Evolutionary conservation across 116 monocot species (phyloP), one percentile per base, ranked within the genome.

Genomic region (Cymodocea nodosa): DNA sequence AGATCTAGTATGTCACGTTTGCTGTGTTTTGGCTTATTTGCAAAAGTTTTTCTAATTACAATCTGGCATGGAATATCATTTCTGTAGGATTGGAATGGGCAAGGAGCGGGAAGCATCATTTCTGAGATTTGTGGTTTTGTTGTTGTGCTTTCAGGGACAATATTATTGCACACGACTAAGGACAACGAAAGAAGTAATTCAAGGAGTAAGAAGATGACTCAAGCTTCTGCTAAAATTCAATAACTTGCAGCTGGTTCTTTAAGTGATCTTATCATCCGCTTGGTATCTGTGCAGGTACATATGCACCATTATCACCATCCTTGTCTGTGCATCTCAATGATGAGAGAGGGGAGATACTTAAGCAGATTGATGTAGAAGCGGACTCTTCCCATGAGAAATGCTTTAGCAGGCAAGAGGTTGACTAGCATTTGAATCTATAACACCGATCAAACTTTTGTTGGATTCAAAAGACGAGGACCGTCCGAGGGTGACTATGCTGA

Each of bases 41-140:
- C 19, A 18, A 62, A 36, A 6, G 12, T 35, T 39, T 24, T 11
- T 10, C 20, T 15, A 12, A 14, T 51, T 66, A 15, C 11, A 4
- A 66, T 14, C 24, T 51, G 16, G 16, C 4, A 30, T 10, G 10
- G 2, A 4, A 30, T 53, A 17, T 19, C 50, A 3, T 30, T 18
- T 52, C 66, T 61, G 53, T 71, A 97, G 97, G 97, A 97, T 74
- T 97, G 90, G 97, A 77, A 82, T 80, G 91, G 84, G 2, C 97
- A 97, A 77, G 66, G 60, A 67, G 63, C 55, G 35, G 83, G 85
- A 70, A 83, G 70, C 69, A 85, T 97, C 34, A 75, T 71, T 60
- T 97, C 91, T 65, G 97, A 97, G 78, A 83, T 97, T 15, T 97
- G 97, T 68, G 97, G 91, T 54, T 91, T 97, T 58, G 63, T 91